A percentile compares a stretch with the other conserved stretches of the same genome.
These are phyloP conservation scores for Talaromyces sp. DNA, from an alignment of 2,329 filamentous ascomycete genomes.

Conservation along the genomic window DNA sequence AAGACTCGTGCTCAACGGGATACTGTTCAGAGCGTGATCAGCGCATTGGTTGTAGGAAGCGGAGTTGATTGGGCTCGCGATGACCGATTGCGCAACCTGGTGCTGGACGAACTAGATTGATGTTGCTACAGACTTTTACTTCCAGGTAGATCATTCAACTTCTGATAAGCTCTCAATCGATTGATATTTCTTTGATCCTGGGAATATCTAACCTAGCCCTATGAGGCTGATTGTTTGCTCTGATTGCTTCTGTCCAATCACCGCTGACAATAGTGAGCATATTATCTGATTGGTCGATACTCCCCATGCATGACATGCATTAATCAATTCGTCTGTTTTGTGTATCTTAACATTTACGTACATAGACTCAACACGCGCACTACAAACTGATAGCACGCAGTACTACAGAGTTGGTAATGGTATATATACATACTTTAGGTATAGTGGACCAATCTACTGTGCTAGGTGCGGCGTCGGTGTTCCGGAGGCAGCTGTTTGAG, in stretches of 20 bases:
- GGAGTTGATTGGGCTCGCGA: conserved; percentile 78
- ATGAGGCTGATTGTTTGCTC: conserved; percentile 7
- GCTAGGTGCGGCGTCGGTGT: not conserved
- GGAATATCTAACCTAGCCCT: conserved; percentile 5
- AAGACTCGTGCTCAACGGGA: conserved; percentile 64
- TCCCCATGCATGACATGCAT: conserved; percentile 1
- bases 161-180: conserved; percentile 10
- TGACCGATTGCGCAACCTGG: conserved; percentile 62
- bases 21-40: conserved; percentile 73
- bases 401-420: too few relatives aligned
- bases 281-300: conserved; percentile 1
- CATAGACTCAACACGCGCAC: not conserved
- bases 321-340: not conserved
- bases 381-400: not conserved
- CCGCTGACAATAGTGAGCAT: not conserved
- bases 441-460: not conserved
- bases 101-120: conserved; percentile 61
- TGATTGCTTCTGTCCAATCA: not conserved
- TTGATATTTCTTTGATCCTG: not conserved
- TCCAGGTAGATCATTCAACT: not conserved
- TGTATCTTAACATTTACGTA: not conserved
- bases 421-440: too few relatives aligned
- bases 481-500: not conserved
- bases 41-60: conserved; percentile 73
- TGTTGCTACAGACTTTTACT: conserved; percentile 3